Evolutionary conservation across 495 filamentous ascomycete genomes (phyloP).

Genomic region (Antarctomyces pellizariae): DNA sequence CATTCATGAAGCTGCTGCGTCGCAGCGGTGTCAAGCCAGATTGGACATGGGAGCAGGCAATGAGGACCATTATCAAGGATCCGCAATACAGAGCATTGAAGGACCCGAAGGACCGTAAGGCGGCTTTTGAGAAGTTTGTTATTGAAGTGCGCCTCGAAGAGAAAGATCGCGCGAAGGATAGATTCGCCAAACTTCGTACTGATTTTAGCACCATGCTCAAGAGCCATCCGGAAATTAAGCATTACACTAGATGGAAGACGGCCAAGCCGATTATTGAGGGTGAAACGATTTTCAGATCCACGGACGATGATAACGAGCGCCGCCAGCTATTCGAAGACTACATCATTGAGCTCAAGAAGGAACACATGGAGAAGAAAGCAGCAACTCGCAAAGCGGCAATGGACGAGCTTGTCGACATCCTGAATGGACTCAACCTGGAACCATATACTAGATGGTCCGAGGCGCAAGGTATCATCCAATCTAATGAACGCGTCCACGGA

Average conservation of each 20-base stretch:
- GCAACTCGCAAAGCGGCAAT: slow-evolving; percentile 55
- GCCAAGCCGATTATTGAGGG: slow-evolving; percentile 85
- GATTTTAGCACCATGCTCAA: slow-evolving; percentile 94
- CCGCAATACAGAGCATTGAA: slow-evolving; percentile 84
- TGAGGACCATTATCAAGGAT: slow-evolving; percentile 77
- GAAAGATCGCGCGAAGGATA: slow-evolving; percentile 85
- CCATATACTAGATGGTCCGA: slow-evolving; percentile 91
- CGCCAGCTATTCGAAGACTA: slow-evolving; percentile 92
- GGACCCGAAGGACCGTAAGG: slow-evolving; percentile 77
- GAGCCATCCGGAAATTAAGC: slow-evolving; percentile 91
- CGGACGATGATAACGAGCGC: slow-evolving; percentile 70
- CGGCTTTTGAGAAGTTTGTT: slow-evolving; percentile 89
- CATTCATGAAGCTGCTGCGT: slow-evolving; percentile 78
- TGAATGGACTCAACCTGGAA: slow-evolving; percentile 71
- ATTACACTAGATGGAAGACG: slow-evolving; percentile 95
- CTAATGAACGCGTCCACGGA: slow-evolving; percentile 54
- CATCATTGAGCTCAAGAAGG: slow-evolving; percentile 56
- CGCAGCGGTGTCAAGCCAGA: slow-evolving; percentile 68
- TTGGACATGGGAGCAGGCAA: slow-evolving; percentile 80
- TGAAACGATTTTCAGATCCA: slow-evolving; percentile 84
- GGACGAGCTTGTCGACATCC: slow-evolving; percentile 55
- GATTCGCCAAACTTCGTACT: slow-evolving; percentile 73
- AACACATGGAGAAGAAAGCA: slow-evolving; percentile 49
- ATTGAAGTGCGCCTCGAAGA: slow-evolving; percentile 78
- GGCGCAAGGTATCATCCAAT: slow-evolving; percentile 59